Evolutionary conservation across 2,329 filamentous ascomycete genomes (phyloP).

Genomic region (Fusarium brevicatenulatum): DNA sequence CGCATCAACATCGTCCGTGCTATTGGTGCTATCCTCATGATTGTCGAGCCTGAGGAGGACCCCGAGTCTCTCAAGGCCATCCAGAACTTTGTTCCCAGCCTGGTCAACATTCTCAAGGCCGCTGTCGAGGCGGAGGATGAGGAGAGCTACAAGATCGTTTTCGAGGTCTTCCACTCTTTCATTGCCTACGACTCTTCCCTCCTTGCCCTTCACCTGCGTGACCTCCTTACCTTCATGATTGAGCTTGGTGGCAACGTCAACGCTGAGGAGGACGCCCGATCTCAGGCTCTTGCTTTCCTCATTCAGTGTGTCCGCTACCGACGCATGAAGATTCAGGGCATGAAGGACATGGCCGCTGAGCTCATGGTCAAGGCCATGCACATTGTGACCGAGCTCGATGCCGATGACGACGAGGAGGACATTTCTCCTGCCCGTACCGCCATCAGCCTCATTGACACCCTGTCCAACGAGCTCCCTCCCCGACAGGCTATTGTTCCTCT

Average conservation of each 20-base stretch:
- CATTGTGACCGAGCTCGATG: conserved; percentile 89
- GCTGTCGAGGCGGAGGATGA: conserved; percentile 84
- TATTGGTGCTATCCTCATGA: conserved; percentile 85
- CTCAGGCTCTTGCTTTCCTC: conserved; percentile 91
- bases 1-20: conserved; percentile 94
- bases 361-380: conserved; percentile 89
- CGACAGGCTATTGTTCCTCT: conserved; percentile 95
- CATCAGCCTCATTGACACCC: conserved; percentile 86
- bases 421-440: conserved; percentile 83
- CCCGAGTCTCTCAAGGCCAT: conserved; percentile 76
- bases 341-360: conserved; percentile 84
- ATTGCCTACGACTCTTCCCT: conserved; percentile 89
- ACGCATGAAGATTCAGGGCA: conserved; percentile 93
- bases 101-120: conserved; percentile 90
- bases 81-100: conserved; percentile 82
- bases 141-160: conserved; percentile 87
- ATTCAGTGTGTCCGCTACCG: conserved; percentile 92
- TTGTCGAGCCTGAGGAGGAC: conserved; percentile 89
- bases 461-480: conserved; percentile 87
- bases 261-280: conserved; percentile 84
- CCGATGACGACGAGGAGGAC: conserved; percentile 81
- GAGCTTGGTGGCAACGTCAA: conserved; percentile 81
- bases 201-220: conserved; percentile 85
- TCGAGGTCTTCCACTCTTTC: conserved; percentile 97
- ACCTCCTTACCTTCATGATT: conserved; percentile 94